These are phyloP conservation scores for Lasiosphaeria miniovina DNA, from an alignment of 495 filamentous ascomycete species.

Conservation along the genomic window DNA sequence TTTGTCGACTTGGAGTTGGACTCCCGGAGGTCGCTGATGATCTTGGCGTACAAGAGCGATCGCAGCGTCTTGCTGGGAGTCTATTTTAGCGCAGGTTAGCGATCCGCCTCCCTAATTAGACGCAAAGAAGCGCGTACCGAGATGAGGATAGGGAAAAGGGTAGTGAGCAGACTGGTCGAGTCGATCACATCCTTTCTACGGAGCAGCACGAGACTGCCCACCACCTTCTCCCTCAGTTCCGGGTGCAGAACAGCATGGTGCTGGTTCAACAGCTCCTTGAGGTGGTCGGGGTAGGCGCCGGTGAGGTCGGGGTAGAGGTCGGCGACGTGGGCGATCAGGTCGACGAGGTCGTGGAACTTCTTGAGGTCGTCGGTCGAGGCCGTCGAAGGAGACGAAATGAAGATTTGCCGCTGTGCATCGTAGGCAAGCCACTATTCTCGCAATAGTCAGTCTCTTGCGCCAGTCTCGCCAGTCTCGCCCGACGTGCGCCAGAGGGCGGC, in stretches of 20 bases:
- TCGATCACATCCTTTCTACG: constrained; percentile 90
- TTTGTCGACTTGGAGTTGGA: constrained; percentile 83
- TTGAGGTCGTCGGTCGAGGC: constrained; percentile 72
- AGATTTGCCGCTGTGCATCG: constrained; percentile 85
- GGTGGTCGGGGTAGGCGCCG: constrained; percentile 70
- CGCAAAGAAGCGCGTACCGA: constrained; percentile 10
- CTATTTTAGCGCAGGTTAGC: constrained; percentile 22
- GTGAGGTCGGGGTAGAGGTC: constrained; percentile 86
- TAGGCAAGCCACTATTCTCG: constrained; percentile 69
- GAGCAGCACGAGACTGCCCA: constrained; percentile 82
- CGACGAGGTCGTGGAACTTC: constrained; percentile 72
- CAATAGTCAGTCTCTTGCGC: constrained; percentile 8
- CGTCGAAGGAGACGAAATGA: constrained; percentile 74
- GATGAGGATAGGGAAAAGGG: constrained; percentile 82
- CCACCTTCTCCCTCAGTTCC: constrained; percentile 89
- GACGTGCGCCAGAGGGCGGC: background rate
- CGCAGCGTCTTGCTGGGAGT: constrained; percentile 87
- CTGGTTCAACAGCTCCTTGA: constrained; percentile 72
- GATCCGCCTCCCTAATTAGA: background rate
- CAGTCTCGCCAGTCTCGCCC: background rate
- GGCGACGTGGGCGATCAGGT: constrained; percentile 87
- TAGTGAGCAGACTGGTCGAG: constrained; percentile 75
- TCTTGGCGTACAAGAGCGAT: constrained; percentile 81
- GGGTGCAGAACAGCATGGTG: constrained; percentile 78
- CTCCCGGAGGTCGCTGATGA: constrained; percentile 81